Base-by-base conservation (phyloP, 208 protist species). In the Porcisia deanei region DNA sequence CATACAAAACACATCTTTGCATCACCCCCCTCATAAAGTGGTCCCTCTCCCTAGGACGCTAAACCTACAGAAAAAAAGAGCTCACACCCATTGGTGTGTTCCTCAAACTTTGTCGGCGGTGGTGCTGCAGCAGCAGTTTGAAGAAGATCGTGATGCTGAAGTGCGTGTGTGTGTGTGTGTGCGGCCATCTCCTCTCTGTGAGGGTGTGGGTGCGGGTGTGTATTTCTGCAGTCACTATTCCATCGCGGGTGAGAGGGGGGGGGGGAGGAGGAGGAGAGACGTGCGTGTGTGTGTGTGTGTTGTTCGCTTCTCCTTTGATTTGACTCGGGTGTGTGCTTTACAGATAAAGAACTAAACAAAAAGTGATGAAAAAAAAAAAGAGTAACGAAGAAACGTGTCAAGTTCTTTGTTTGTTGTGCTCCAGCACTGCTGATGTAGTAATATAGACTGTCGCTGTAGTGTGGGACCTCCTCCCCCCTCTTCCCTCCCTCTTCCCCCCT, bases 71-170 rank as follows among this genome's bases (percentile, higher is more conserved):
- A 76, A 57, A 69, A n/a, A 76, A 52, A 54, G 30, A 52, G 60
- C 45, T 25, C 54, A 43, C n/a, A 12, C 45, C 22, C 39, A 41
- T 71, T 14, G 47, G 47, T 52, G 59, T 60, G 73, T 45, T 52
- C 49, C 39, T 59, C 57, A 54, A 71, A 34, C 2, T 2, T 10
- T 20, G 63, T 12, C 41, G 63, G 12, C 37, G 63, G 63, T 49
- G 41, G 63, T 49, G 63, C 63, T 67, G 63, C 63, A 34, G 41
- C 63, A 67, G 63, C 63, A 67, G 63, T 49, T 52, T n/a, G 10
- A 52, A 30, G 6, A 49, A 49, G 63, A 49, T 67, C 39, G 16
- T 67, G 63, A 52, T 52, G 47, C 9, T 12, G 47, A 12, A 52
- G 47, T 52, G 30, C 30, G 30, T 30, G 30, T 30, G 30, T 30